Percentiles rank a stretch among this genome's conserved stretches.
These are phyloP conservation scores for Kazachstania africana DNA, from an alignment of 805 yeast genomes.

Conservation along the genomic window DNA sequence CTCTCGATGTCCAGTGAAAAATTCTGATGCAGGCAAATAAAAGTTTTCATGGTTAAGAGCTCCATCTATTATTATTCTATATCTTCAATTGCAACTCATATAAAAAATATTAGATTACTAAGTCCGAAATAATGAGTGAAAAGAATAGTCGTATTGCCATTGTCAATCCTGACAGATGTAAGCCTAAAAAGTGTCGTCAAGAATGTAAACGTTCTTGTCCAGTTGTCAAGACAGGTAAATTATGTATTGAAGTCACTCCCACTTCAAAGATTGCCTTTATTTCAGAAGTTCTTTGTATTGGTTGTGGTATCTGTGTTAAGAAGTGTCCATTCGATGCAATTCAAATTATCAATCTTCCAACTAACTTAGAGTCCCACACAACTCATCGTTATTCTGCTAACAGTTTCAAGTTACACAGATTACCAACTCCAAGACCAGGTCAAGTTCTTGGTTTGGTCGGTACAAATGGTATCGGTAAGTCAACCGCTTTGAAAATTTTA, in stretches of 20 bases:
- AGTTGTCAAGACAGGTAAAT: constrained; percentile 93
- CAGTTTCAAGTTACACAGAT: constrained; percentile 90
- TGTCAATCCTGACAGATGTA: constrained; percentile 87
- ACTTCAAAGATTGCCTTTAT: constrained; percentile 86
- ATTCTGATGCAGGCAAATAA: too few species aligned
- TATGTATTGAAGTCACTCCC: constrained; percentile 94
- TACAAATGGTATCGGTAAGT: constrained; percentile 97
- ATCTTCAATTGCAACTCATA: too few species aligned
- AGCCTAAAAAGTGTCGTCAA: constrained; percentile 97
- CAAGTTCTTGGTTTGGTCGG: constrained; percentile 97
- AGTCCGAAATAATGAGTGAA: constrained; percentile 28
- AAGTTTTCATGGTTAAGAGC: too few species aligned
- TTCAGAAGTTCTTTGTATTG: constrained; percentile 89
- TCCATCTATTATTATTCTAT: too few species aligned
- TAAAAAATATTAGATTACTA: too few species aligned
- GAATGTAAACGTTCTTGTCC: constrained; percentile 97
- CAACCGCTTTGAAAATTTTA: constrained; percentile 90
- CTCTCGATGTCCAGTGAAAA: too few species aligned
- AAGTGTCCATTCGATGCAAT: constrained; percentile 98
- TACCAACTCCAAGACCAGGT: constrained; percentile 98
- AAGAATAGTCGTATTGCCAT: constrained; percentile 83
- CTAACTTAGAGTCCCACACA: constrained; percentile 82
- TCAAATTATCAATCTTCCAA: constrained; percentile 89
- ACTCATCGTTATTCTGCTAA: constrained; percentile 97
- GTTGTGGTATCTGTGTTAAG: constrained; percentile 99